Evolutionary conservation across 2,329 filamentous ascomycete genomes (phyloP), one percentile per base, ranked within the genome.

Genomic region (Myriosclerotinia scirpicola): DNA sequence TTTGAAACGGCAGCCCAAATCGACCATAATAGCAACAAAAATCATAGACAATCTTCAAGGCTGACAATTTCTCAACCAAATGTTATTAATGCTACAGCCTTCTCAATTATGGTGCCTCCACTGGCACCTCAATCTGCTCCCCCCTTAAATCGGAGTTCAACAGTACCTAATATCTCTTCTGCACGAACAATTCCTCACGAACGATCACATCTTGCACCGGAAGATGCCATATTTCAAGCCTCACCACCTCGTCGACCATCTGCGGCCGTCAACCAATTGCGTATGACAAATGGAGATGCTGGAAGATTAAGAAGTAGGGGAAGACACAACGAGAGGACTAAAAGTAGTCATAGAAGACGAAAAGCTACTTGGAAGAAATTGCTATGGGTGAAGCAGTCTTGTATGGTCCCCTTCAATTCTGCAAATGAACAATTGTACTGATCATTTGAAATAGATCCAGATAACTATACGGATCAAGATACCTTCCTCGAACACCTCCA

Each of bases 401-500:
- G 91, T 93, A 81, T 71, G 87, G 48, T 56, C 42, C 50, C 62
- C 34, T 12, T 22, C 26, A 20, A 50, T 60, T 22, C 58, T 44
- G 42, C 62, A 64, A 34, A 26, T 34, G 48, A 48, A 20, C 15
- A 8, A 54, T 50, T 30, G 17, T 70, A 66, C 69, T 76, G 62
- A 76, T 71, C 34, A 7, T 26, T 59, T 36, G 56, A 52, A n/a
- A 36, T 59, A 93, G 92, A 96, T 76, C 93, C 95, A n/a, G 95
- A 99, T 78, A 99, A 99, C 78, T 98, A 98, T 77, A 98, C 95
- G 52, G 95, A 99, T 77, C 93, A 95, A 76, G 91, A 92, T 68
- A 98, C 95, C 1, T 99, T 99, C 74, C 88, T 99, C 71, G 94
- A 97, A 76, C 93, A 96, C 74, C 86, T 99, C 22, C 94, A 99